Evolutionary conservation across 768 basidiomycete species (phyloP), one percentile per base, ranked within the genome.

Genomic region (Rhodosporidiobolus sp.): DNA sequence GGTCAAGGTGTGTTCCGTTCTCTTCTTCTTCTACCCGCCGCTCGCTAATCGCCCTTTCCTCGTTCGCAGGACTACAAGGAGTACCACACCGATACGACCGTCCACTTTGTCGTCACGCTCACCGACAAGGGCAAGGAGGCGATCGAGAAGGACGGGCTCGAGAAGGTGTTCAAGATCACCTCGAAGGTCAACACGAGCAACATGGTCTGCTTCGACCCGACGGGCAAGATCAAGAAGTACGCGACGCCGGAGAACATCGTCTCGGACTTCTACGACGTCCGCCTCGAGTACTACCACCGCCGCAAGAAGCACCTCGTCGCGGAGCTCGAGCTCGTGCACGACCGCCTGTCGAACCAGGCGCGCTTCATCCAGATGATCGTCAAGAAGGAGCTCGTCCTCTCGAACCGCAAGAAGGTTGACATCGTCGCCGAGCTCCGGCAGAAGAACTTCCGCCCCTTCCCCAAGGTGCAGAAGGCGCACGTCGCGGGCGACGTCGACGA

Each of bases 201-300:
- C 83, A 98, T 99, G 96, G 96, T 98, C 26, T 94, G 92, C 82
- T 99, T 99, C 81, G 95, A 99, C 81, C 86, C 91, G 71, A 90
- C 94, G 26, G 89, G 92, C 77, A 96, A 95, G 84, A 95, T 99
- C 83, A 92, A 89, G 83, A 94, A 89, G 82, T 98, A 97, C 81
- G 83, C 86, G 26, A 86, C 88, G 1, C 87, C 96, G 0, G 96
- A 98, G 79, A 90, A 94, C 76, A 91, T 99, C 64, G 81, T 98
- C 56, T 88, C 91, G 74, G 94, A 96, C 50, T 99, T 96, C 80
- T 99, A 91, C 79, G 90, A 91, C 35, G 83, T 88, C 67, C 87
- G 96, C 24, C 82, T 99, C 74, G 88, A 90, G 35, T 93, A 87
- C 82, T 99, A 99, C 80, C 93, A 94, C 83, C 92, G 92, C 77